Base-by-base conservation (phyloP, 805 yeast genomes). In the Yamadazyma kitorensis region DNA sequence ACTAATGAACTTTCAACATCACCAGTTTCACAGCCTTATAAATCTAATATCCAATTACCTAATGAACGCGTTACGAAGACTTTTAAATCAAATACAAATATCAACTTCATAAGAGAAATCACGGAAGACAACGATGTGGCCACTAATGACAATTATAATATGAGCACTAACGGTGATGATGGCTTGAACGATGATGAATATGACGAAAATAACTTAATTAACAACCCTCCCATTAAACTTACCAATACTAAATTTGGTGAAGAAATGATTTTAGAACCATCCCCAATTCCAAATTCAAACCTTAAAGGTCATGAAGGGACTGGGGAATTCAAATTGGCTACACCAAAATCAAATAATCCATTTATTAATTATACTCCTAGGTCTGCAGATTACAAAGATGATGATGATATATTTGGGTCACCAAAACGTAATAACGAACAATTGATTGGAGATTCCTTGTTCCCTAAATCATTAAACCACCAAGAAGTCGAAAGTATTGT, bases 401-500 rank as follows among this genome's bases (percentile, higher is more conserved):
- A 34, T 15, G 31, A 40, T 16, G 43, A 37, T 16, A 41, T 45
- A 17, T 58, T 59, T 39, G 68, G 65, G 4, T 57, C 65, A 5
- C 69, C 11, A 34, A 24, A 15, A 16, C 18, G 23, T 14, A 11
- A 18, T n/a, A 33, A 42, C 15, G 57, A 52, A 21, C 59, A 51
- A 26, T 42, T 64, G 8, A 44, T 61, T 6, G 72, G 73, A 3
- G 72, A 82, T 36, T 76, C 79, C 0, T 55, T 84, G 17, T 85
- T 85, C 54, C 94, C 94, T 0, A 83, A 80, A 51, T 73, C 78
- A 2, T 61, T 85, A 20, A 80, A 72, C 37, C 66, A 74, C 0
- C 76, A 72, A 33, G 94, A 85, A 49, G 84, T 85, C 8, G 85
- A 81, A 44, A 79, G 85, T 29, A 85, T 85, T 37, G 81, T 82